Evolutionary conservation across 1,284 basidiomycete species (phyloP).

Genomic region (Porodaedalea pini): DNA sequence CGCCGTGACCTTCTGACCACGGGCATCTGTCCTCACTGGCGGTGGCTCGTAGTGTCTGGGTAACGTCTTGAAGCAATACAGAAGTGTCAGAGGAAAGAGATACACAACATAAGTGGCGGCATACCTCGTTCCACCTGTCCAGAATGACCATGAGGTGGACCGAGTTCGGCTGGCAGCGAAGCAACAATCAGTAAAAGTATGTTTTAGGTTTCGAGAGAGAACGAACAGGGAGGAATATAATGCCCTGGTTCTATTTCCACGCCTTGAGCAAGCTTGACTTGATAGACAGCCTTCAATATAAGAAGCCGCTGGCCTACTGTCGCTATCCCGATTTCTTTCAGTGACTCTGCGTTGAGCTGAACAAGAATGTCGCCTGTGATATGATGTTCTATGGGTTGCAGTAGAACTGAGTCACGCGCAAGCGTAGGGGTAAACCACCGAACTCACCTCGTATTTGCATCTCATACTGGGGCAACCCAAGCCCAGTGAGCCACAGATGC

Average conservation of each 20-base stretch:
- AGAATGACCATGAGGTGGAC: slow-evolving; percentile 34
- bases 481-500: slow-evolving; percentile 63
- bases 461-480: slow-evolving; percentile 83
- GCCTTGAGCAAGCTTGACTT: slow-evolving; percentile 77
- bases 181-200: not conserved
- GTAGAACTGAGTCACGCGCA: slow-evolving; percentile 14
- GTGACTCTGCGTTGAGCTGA: slow-evolving; percentile 72
- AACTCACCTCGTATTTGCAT: slow-evolving; percentile 58
- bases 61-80: too few relatives aligned
- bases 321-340: slow-evolving; percentile 83
- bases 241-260: slow-evolving; percentile 81
- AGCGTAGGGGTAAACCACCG: not conserved
- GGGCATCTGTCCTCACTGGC: too few relatives aligned
- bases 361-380: slow-evolving; percentile 87
- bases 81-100: not conserved
- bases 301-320: slow-evolving; percentile 85
- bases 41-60: too few relatives aligned
- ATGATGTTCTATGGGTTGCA: slow-evolving; percentile 66
- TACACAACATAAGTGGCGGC: slow-evolving; percentile 20
- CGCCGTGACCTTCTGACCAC: too few relatives aligned
- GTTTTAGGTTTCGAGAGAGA: not conserved
- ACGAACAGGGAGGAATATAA: slow-evolving; percentile 86
- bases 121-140: slow-evolving; percentile 75
- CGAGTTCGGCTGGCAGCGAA: not conserved
- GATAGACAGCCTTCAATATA: slow-evolving; percentile 87